Evolutionary conservation across 176 grass and related monocot genomes (phyloP), one percentile per base, ranked within the genome.

Genomic region (Neostapfia colusana): DNA sequence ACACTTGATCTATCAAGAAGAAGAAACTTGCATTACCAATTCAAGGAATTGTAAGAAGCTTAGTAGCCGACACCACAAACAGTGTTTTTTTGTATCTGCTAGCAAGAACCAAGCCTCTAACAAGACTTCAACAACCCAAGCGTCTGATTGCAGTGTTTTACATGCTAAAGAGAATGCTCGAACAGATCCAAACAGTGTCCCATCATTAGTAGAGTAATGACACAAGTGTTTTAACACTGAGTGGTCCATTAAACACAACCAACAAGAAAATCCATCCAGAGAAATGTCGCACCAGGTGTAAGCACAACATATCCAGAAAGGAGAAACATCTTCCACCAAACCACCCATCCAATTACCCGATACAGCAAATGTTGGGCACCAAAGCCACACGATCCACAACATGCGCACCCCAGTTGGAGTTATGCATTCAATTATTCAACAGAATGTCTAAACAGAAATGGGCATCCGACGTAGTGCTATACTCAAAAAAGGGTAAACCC

Each of bases 261-360:
- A 53, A 6, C 14, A 27, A 66, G 28, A 39, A 72, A 55, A n/a
- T 50, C 35, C 62, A 40, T 69, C 67, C 9, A 4, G 28, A 72
- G 36, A 66, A 25, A 59, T 46, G 71, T 50, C 55, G 76, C 42
- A 65, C 69, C 73, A 75, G 37, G 54, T 75, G 35, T 4, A 36
- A 55, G 17, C 20, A 45, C 27, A 74, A 70, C 55, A 39, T 84
- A 67, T 39, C 13, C 14, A 65, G 23, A 57, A 65, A 24, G 23
- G 11, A 44, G 9, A 42, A 70, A 8, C 50, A 34, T 72, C 62
- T 44, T 54, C 8, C 72, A 70, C 44, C 36, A 76, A 45, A 61
- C 20, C 44, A 68, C 23, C 13, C 38, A 37, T 54, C 34, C 7
- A 37, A 79, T 62, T 79, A 9, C 60, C 62, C 7, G 11, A 67